Evolutionary conservation across 1,284 basidiomycete genomes (phyloP).

Genomic region (Ceratorhiza oryzae-sativae): DNA sequence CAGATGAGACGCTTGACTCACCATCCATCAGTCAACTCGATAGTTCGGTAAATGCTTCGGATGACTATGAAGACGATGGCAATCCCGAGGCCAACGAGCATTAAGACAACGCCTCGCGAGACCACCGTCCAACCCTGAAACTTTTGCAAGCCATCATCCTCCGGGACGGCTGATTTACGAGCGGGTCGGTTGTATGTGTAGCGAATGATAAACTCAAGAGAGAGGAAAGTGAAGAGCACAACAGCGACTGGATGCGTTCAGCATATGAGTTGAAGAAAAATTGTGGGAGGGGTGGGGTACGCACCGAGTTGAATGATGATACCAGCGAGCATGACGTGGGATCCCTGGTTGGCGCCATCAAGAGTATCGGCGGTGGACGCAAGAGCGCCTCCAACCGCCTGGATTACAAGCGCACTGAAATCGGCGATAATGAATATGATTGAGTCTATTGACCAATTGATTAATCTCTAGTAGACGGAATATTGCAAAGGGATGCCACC

Average conservation of each 20-base stretch:
- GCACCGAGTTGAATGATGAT: constrained; percentile 47
- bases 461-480: not conserved
- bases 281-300: not conserved
- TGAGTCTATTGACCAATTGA: constrained; percentile 44
- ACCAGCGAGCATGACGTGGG: constrained; percentile 46
- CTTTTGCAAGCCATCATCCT: not conserved
- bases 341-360: constrained; percentile 40
- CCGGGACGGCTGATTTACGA: not conserved
- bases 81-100: constrained; percentile 40
- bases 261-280: not conserved
- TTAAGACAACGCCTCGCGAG: constrained; percentile 27
- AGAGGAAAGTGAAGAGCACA: constrained; percentile 12
- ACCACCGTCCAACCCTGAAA: constrained; percentile 10
- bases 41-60: constrained; percentile 42
- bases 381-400: constrained; percentile 53
- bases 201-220: constrained; percentile 10
- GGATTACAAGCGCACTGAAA: constrained; percentile 51
- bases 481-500: not conserved
- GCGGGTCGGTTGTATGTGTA: constrained; percentile 4
- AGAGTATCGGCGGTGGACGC: constrained; percentile 44
- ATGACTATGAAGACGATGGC: constrained; percentile 39
- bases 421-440: constrained; percentile 52
- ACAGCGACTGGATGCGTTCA: constrained; percentile 12
- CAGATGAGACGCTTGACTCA: not conserved
- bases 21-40: constrained; percentile 38